Base-by-base conservation (phyloP, 768 basidiomycete genomes). In the Lactarius quietus region DNA sequence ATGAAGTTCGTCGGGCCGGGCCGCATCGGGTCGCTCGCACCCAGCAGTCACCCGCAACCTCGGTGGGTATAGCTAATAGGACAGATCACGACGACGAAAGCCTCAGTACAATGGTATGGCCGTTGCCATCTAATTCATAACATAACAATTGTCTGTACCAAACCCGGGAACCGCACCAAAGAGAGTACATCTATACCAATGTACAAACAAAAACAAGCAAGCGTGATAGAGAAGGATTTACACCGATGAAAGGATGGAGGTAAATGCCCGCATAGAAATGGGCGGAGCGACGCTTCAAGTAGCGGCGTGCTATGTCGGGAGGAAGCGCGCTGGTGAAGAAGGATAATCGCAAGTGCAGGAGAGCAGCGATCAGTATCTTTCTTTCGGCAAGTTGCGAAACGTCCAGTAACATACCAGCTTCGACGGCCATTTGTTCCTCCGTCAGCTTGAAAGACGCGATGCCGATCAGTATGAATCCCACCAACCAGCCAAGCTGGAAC, bases 381-480 rank as follows among this genome's bases (percentile, higher is more conserved):
- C 48, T 26, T 51, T 14, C 48, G 26, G 6, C 5, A 5, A 10
- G 23, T 26, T n/a, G 14, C 23, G 23, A 9, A 23, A 12, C n/a
- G 23, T 26, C 45, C 17, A 18, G 14, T 36, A 53, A 71, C 84
- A 73, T 75, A 90, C 92, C 84, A 57, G 92, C 92, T 80, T 93
- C 85, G 10, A 80, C 80, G 68, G 81, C 76, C 87, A 91, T 89
- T 73, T 89, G 77, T 45, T 80, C 81, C 29, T 77, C 73, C 15
- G 85, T 82, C 59, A 81, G 78, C 84, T 85, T 68, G 84, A 96
- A 98, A 5, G 86, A 85, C 63, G 80, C 83, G 43, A 96, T 86
- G 18, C 95, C 95, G 10, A 94, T 77, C 62, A 96, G 80, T 5
- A 89, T 80, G 72, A 95, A 95, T 14, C 86, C 88, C 57, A 86